phyloP scores from a whole-genome alignment of 164 flowering plant genomes.

The Magnolia sinica region DNA sequence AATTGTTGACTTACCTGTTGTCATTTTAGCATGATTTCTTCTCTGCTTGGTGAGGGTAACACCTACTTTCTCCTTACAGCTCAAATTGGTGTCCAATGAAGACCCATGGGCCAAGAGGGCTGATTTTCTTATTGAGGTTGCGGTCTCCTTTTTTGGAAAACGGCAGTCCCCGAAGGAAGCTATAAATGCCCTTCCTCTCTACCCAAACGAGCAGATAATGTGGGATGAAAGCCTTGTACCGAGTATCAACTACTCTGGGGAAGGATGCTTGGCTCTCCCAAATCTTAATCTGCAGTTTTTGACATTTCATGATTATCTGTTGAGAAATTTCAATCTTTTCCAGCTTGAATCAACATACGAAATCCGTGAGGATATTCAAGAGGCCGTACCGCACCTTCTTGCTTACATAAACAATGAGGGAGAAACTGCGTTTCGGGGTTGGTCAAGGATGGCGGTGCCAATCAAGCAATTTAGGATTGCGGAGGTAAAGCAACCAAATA shows the following conservation, averaged over 20 bases:
- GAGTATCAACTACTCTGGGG: constrained; percentile 97
- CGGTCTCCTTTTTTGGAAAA: constrained; percentile 85
- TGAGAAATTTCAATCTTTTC: constrained; percentile 93
- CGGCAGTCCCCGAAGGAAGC: constrained; percentile 96
- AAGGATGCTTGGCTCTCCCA: constrained; percentile 99
- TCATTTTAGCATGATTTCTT: neutral
- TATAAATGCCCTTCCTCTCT: constrained; percentile 94
- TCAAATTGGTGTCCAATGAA: constrained; percentile 68
- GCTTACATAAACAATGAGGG: constrained; percentile 92
- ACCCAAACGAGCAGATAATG: constrained; percentile 96
- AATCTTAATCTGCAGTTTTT: constrained; percentile 90
- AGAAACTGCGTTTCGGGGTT: constrained; percentile 95
- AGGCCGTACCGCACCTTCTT: constrained; percentile 95
- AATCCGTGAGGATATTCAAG: constrained; percentile 98
- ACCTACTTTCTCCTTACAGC: constrained; percentile 43
- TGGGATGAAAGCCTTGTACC: constrained; percentile 99
- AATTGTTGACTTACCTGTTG: too few species aligned
- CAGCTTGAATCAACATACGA: constrained; percentile 99
- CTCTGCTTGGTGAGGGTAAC: neutral
- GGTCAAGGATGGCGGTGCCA: constrained; percentile 99
- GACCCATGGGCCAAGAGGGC: constrained; percentile 89
- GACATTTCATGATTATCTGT: constrained; percentile 95
- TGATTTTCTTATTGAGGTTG: constrained; percentile 87
- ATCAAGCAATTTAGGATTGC: constrained; percentile 71
- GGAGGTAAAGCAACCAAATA: constrained; percentile 93